phyloP scores from a whole-genome alignment of 805 yeast species.

The Yarrowia sp. region DNA sequence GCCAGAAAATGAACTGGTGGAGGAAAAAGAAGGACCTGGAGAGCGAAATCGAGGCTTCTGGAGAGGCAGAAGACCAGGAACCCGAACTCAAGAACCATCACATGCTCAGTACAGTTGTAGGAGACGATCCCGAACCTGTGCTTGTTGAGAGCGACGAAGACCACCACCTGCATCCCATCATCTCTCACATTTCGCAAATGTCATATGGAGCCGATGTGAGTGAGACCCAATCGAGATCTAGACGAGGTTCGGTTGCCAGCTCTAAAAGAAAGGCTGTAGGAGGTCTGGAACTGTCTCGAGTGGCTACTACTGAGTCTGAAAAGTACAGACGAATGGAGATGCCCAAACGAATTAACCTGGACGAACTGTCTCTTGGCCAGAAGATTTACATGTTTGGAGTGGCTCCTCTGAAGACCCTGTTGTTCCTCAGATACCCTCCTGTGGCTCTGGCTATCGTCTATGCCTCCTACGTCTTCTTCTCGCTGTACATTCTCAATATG shows the following conservation, averaged over 20 bases:
- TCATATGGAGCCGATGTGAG: slow-evolving; percentile 38
- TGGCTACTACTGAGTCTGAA: slow-evolving; percentile 27
- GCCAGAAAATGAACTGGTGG: slow-evolving; percentile 31
- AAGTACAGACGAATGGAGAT: slow-evolving; percentile 33
- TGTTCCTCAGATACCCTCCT: slow-evolving; percentile 73
- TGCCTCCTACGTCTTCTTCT: slow-evolving; percentile 75
- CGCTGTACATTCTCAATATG: slow-evolving; percentile 75
- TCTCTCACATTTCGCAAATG: slow-evolving; percentile 38
- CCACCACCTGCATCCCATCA: slow-evolving; percentile 22
- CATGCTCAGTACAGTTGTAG: slow-evolving; percentile 28
- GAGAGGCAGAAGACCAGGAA: slow-evolving; percentile 17
- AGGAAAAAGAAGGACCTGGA: slow-evolving; percentile 31
- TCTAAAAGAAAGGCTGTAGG: neutral
- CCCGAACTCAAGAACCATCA: slow-evolving; percentile 24
- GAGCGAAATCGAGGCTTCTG: neutral
- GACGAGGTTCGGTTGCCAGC: slow-evolving; percentile 26
- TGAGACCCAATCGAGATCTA: neutral
- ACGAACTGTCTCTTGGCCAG: slow-evolving; percentile 36
- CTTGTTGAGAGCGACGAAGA: neutral
- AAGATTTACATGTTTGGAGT: slow-evolving; percentile 50
- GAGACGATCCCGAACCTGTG: slow-evolving; percentile 16
- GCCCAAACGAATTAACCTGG: slow-evolving; percentile 24
- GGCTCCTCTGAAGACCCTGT: slow-evolving; percentile 65
- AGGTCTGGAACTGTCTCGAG: slow-evolving; percentile 5
- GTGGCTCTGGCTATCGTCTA: slow-evolving; percentile 69